A percentile compares a stretch with the other conserved stretches of the same genome.
These are phyloP conservation scores for Calycina marina DNA, from an alignment of 2,329 filamentous ascomycete species.

Conservation along the genomic window DNA sequence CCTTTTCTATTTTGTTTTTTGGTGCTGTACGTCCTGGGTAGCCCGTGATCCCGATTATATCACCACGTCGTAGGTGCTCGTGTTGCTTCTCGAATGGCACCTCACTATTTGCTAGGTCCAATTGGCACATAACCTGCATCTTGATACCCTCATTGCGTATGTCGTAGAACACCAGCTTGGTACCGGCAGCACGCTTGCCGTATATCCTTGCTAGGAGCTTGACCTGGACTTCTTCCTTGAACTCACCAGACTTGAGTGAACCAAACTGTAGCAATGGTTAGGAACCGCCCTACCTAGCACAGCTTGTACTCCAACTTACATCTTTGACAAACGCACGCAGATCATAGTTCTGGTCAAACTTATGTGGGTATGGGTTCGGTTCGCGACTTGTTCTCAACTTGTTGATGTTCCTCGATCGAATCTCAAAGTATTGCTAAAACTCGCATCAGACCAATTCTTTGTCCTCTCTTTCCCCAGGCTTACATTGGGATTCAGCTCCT, in stretches of 20 bases:
- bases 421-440: slow-evolving; percentile 83
- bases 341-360: slow-evolving; percentile 77
- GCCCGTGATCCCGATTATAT: slow-evolving; percentile 79
- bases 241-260: slow-evolving; percentile 77
- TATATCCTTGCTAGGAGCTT: slow-evolving; percentile 77
- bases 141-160: slow-evolving; percentile 60
- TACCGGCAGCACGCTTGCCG: slow-evolving; percentile 67
- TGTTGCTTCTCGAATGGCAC: slow-evolving; percentile 74
- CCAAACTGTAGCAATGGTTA: slow-evolving; percentile 38
- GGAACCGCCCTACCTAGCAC: neutral
- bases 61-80: slow-evolving; percentile 74
- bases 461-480: slow-evolving; percentile 46
- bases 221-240: slow-evolving; percentile 59
- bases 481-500: slow-evolving; percentile 64
- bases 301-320: neutral
- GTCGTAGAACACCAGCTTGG: slow-evolving; percentile 88
- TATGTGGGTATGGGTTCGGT: slow-evolving; percentile 84
- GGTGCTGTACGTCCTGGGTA: slow-evolving; percentile 77
- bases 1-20: slow-evolving; percentile 67
- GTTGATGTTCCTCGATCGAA: slow-evolving; percentile 71
- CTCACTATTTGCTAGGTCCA: slow-evolving; percentile 55
- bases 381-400: slow-evolving; percentile 58
- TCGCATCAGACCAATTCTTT: slow-evolving; percentile 61
- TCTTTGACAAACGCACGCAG: slow-evolving; percentile 66
- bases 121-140: slow-evolving; percentile 86